Percentiles rank a stretch among this genome's conserved stretches.
Evolutionary conservation across 768 basidiomycete genomes (phyloP).

Genomic region (Tephrocybe sp.): DNA sequence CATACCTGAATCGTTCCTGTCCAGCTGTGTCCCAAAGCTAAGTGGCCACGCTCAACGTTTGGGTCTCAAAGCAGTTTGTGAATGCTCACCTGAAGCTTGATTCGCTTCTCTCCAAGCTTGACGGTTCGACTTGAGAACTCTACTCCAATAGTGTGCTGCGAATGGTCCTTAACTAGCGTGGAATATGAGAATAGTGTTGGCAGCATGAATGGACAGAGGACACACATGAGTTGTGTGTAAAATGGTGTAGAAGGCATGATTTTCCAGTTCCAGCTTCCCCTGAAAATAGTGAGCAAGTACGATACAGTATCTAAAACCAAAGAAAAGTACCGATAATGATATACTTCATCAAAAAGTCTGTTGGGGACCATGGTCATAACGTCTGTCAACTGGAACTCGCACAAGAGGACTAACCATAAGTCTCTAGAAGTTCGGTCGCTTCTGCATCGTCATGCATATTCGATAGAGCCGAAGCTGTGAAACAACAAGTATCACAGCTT

Average conservation of each 20-base stretch:
- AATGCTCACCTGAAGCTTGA: conserved; percentile 83
- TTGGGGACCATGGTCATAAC: conserved; percentile 15
- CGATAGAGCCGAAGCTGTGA: conserved; percentile 6
- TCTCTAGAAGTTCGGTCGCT: conserved; percentile 90
- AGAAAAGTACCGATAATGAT: conserved; percentile 80
- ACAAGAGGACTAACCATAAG: conserved; percentile 65
- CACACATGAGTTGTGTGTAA: conserved; percentile 93
- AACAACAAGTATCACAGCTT: conserved; percentile 10
- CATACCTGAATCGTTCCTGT: conserved; percentile 88
- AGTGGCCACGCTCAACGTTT: conserved; percentile 9
- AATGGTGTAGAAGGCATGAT: conserved; percentile 94
- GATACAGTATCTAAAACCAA: conserved; percentile 8
- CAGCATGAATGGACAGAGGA: conserved; percentile 16
- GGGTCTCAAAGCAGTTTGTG: neutral
- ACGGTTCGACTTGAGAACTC: conserved; percentile 96
- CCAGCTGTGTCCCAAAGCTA: conserved; percentile 98
- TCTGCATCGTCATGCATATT: conserved; percentile 73
- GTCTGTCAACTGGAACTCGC: neutral
- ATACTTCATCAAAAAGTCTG: conserved; percentile 99
- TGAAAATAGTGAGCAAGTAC: conserved; percentile 26
- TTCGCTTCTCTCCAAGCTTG: conserved; percentile 88
- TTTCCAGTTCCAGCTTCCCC: conserved; percentile 98
- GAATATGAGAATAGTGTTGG: conserved; percentile 4
- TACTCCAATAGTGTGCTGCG: conserved; percentile 97
- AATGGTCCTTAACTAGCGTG: conserved; percentile 86